Evolutionary conservation across 2,329 filamentous ascomycete genomes (phyloP), one percentile per base, ranked within the genome.

Genomic region (Pseudogymnoascus sp.): DNA sequence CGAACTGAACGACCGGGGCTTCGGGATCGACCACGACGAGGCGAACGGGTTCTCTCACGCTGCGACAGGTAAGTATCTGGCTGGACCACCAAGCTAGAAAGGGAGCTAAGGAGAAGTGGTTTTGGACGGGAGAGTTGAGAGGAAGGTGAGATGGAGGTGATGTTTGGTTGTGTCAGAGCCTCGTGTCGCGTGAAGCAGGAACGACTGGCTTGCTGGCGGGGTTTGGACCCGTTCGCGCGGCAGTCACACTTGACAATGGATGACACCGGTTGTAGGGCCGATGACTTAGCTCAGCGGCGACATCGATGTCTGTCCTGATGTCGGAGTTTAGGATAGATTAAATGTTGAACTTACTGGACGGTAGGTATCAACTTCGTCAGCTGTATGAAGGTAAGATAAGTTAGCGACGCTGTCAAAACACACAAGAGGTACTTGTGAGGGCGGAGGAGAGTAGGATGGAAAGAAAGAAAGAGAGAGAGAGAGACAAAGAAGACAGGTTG

Each of bases 41-140:
- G 86, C 67, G 87, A 90, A 74, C 87, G 85, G 75, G 84, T 86
- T 78, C 86, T 88, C 84, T 95, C 90, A 75, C 89, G 89, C 89
- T 92, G 79, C 66, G 63, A 67, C 61, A 65, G 64, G 68, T 72
- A 67, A 71, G 69, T 67, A 59, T 70, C 66, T 66, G 63, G 65
- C 60, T 66, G 61, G 66, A 63, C 65, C 66, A 69, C 70, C 57
- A 65, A 67, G 64, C 13, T 33, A 64, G 61, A 34, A 34, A 34
- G 28, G 13, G 10, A 34, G 21, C 55, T 15, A 60, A 60, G 59
- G 60, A 60, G 59, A 35, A 48, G 58, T 30, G 41, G 9, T 48
- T 18, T 8, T 59, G 59, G 45, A 59, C 60, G 28, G 38, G 61
- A 57, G 62, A 60, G 57, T 34, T 48, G 45, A 61, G 37, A 35